Evolutionary conservation across 179 eudicot species (phyloP), one percentile per base, ranked within the genome.

Genomic region (Beta corolliflora): DNA sequence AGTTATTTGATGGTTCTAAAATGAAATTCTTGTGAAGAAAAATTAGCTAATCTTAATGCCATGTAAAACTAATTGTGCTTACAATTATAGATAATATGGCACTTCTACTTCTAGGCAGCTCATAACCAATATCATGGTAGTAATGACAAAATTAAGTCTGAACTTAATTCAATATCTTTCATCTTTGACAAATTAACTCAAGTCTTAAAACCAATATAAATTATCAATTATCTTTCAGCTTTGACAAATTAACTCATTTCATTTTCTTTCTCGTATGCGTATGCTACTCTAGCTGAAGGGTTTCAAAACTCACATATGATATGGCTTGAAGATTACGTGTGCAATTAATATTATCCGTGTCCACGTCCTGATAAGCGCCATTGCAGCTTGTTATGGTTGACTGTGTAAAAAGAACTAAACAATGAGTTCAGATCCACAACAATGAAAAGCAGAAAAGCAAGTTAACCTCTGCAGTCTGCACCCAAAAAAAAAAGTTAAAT

Each of bases 291-390:
- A n/a, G 9, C 2, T n/a, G 29, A 60, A 19, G 2, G 21, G 0
- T 1, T 61, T 61, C 66, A 61, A 65, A 65, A 52, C 76, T 73
- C 41, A 73, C 76, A 44, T 71, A 9, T 21, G 54, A 71, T 46
- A 71, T 18, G 12, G 55, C 56, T 21, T 71, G 75, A 45, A 71
- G 25, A 48, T n/a, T n/a, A 36, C 1, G 46, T 46, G 4, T n/a
- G 29, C 75, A 71, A 55, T 46, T 71, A 14, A n/a, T 52, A 52
- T 53, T 73, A 52, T 23, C 60, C 23, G 7, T 19, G 25, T 71
- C 58, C 59, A 7, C 60, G 9, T 50, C 60, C 8, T 52, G 60
- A 52, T 48, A 52, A 52, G 9, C 25, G 10, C 45, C 76, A 13
- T 21, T 53, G 44, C 76, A 73, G 11, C 29, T 73, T n/a, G 53